These are phyloP conservation scores for Chenopodium formosanum DNA, from an alignment of 148 eudicot species.

Conservation along the genomic window DNA sequence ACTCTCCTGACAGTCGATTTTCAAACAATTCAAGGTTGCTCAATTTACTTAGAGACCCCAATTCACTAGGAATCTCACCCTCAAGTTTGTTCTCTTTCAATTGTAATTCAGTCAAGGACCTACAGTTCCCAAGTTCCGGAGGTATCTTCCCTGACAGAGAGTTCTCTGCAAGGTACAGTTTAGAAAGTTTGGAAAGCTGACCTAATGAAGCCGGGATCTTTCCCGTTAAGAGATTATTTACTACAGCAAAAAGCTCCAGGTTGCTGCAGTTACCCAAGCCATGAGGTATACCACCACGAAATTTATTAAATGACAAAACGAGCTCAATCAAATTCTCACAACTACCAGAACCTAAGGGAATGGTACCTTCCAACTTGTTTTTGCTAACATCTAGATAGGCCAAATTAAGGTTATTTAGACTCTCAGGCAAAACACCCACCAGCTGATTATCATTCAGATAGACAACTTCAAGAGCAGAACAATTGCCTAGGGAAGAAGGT, in stretches of 20 bases:
- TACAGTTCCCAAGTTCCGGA: conserved; percentile 65
- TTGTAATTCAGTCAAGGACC: conserved; percentile 42
- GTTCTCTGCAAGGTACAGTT: conserved; percentile 54
- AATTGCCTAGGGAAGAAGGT: conserved; percentile 59
- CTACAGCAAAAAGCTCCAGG: conserved; percentile 42
- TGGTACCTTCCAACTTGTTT: conserved; percentile 50
- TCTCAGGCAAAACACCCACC: conserved; percentile 53
- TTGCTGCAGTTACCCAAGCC: conserved; percentile 64
- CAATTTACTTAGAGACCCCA: conserved; percentile 47
- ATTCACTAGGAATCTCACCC: conserved; percentile 61
- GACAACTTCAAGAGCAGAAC: conserved; percentile 41
- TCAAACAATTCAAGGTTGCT: conserved; percentile 36
- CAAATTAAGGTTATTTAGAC: conserved; percentile 53
- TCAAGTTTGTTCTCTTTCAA: conserved; percentile 51
- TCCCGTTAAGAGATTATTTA: conserved; percentile 55
- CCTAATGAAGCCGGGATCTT: conserved; percentile 67
- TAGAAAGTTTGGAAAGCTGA: conserved; percentile 35
- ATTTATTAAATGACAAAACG: conserved; percentile 54
- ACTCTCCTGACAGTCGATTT: conserved; percentile 57
- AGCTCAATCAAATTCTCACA: conserved; percentile 39
- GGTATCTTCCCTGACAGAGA: conserved; percentile 60
- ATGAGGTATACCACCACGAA: conserved; percentile 46
- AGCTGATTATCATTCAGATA: conserved; percentile 45
- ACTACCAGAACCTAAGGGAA: conserved; percentile 49
- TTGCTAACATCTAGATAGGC: conserved; percentile 40